Evolutionary conservation across 441 rosid species (phyloP).

Genomic region (Aleurites moluccanus): DNA sequence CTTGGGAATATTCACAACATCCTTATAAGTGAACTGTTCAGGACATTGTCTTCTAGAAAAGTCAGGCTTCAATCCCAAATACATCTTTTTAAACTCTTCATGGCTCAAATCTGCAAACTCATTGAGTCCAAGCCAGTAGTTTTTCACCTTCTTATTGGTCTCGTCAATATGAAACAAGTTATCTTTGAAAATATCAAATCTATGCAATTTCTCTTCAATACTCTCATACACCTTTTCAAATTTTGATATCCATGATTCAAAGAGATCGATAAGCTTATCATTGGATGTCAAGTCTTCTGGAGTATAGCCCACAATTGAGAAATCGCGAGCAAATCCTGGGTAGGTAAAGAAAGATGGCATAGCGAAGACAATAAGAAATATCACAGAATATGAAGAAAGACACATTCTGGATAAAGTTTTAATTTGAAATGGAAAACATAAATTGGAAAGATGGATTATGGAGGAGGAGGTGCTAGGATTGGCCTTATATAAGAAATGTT

Average conservation of each 20-base stretch:
- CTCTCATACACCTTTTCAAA: conserved; percentile 63
- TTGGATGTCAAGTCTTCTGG: conserved; percentile 63
- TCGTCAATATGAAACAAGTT: conserved; percentile 82
- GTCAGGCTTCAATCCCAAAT: conserved; percentile 58
- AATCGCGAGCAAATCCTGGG: conserved; percentile 27
- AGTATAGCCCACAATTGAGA: conserved; percentile 72
- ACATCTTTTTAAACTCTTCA: conserved; percentile 70
- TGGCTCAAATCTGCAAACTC: conserved; percentile 85
- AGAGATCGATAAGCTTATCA: conserved; percentile 73
- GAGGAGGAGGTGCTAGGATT: neutral
- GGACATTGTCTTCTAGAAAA: conserved; percentile 33
- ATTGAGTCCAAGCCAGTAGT: conserved; percentile 86
- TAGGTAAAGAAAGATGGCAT: conserved; percentile 6
- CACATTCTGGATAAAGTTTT: conserved; percentile 35
- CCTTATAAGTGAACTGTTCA: conserved; percentile 46
- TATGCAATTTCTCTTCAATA: conserved; percentile 68
- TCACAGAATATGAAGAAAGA: conserved; percentile 25
- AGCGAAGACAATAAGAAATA: conserved; percentile 29
- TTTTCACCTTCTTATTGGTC: conserved; percentile 58
- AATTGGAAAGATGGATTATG: conserved; percentile 1
- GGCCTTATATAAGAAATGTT: conserved; percentile 26
- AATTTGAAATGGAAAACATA: too few species aligned
- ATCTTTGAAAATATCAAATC: conserved; percentile 82
- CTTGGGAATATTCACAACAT: conserved; percentile 57
- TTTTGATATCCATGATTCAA: conserved; percentile 71